A percentile compares a stretch with the other conserved stretches of the same genome.
These are phyloP conservation scores for Nannochloris sp. DNA, from an alignment of 139 green algal species.

Conservation along the genomic window DNA sequence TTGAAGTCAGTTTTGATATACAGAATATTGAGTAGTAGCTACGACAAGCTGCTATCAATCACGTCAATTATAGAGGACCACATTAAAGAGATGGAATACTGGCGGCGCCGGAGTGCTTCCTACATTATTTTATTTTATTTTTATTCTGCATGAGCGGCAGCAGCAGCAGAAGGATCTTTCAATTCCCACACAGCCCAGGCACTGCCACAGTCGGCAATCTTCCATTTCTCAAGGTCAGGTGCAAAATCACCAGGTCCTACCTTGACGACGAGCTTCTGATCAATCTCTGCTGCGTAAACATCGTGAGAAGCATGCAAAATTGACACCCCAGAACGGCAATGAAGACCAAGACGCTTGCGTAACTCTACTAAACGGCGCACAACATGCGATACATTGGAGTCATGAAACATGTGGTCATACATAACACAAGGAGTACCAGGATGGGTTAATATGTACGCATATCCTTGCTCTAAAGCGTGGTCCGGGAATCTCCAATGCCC, in stretches of 20 bases:
- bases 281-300: conserved; percentile 75
- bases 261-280: conserved; percentile 72
- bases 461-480: conserved; percentile 57
- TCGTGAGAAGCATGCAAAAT: conserved; percentile 55
- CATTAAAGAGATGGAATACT: no score
- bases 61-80: no score
- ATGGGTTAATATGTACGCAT: conserved; percentile 95
- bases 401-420: conserved; percentile 74
- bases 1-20: no score
- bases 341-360: conserved; percentile 48
- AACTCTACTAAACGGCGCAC: conserved; percentile 57
- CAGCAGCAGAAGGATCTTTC: no score
- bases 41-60: no score
- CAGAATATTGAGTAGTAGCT: no score
- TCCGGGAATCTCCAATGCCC: conserved; percentile 74
- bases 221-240: conserved; percentile 31
- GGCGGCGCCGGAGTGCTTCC: no score
- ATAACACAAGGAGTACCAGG: conserved; percentile 73
- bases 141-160: no score
- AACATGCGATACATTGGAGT: conserved; percentile 70
- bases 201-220: conserved; percentile 26
- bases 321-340: conserved; percentile 57
- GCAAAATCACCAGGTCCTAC: conserved; percentile 42
- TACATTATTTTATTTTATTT: no score
- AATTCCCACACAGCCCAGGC: conserved; percentile 27